Base-by-base conservation (phyloP, 768 basidiomycete species). In the Amanita rubescens region DNA sequence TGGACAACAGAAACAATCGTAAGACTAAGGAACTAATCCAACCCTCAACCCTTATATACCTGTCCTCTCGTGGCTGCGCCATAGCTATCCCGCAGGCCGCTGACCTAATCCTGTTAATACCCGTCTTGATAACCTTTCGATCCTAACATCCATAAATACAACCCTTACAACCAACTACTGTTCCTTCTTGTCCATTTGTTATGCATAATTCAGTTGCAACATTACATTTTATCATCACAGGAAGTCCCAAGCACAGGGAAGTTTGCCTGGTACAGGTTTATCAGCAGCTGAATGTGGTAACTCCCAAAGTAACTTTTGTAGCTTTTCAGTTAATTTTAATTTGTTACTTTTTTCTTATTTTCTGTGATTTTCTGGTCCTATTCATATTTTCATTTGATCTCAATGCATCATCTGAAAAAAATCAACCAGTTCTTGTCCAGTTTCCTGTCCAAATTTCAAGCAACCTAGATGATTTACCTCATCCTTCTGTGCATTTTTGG, bases 401-500 rank as follows among this genome's bases (percentile, higher is more conserved):
- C 25, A 54, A 38, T 4, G 45, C 45, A 57, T 69, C 68, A 27
- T 57, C 54, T 19, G 66, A 67, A 53, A 65, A 65, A 53, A 72
- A 73, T 61, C 8, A 11, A 30, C 25, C 15, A 71, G 41, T n/a
- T 51, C 37, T 51, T 66, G 62, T 6, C 55, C 51, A 5, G 48
- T 63, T n/a, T 71, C 67, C 2, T 10, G 5, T 14, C 71, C 68
- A 66, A 69, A 74, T 11, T 61, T 51, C 19, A 51, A 14, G 46
- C 46, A 34, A 4, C 64, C 65, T 3, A 64, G 6, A 19, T 53
- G 37, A 61, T 72, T 72, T 7, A 70, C 61, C 42, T 56, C 46
- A 55, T 74, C 71, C 44, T 65, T 64, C 11, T 65, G 58, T 9
- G 49, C 24, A 59, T 72, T 67, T 3, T 43, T 54, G 10, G 58